phyloP scores from a whole-genome alignment of 495 filamentous ascomycete genomes.

The Penicillium mononematosum region DNA sequence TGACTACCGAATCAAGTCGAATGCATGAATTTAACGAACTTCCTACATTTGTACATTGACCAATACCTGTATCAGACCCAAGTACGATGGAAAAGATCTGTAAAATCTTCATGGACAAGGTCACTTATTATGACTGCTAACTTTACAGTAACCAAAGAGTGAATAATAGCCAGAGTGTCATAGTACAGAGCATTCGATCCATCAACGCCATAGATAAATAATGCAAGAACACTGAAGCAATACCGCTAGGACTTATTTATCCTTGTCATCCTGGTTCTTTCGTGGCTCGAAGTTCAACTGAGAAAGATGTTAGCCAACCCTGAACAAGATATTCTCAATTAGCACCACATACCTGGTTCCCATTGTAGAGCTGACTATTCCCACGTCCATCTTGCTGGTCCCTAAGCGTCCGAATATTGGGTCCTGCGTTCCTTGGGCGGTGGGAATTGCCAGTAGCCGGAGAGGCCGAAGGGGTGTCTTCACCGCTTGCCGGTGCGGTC shows the following conservation, averaged over 20 bases:
- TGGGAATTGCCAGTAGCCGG: slow-evolving; percentile 12
- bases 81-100: neutral
- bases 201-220: neutral
- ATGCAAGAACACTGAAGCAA: neutral
- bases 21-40: slow-evolving; percentile 6
- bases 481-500: slow-evolving; percentile 14
- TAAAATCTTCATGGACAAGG: neutral
- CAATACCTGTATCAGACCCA: neutral
- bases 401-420: slow-evolving; percentile 56
- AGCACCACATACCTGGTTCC: slow-evolving; percentile 69
- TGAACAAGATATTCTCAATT: neutral
- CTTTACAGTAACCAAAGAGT: neutral
- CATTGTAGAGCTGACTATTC: slow-evolving; percentile 77
- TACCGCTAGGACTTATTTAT: slow-evolving; percentile 13
- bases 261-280: slow-evolving; percentile 54
- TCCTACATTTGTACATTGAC: neutral
- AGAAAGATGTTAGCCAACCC: slow-evolving; percentile 4
- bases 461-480: slow-evolving; percentile 16
- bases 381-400: slow-evolving; percentile 52
- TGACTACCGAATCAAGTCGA: slow-evolving; percentile 9
- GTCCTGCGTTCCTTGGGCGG: slow-evolving; percentile 24
- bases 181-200: neutral
- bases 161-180: neutral
- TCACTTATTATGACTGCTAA: neutral
- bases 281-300: slow-evolving; percentile 77